Conservation (phyloP, 2,329 filamentous ascomycete genomes). For the Cercospora zeina region DNA sequence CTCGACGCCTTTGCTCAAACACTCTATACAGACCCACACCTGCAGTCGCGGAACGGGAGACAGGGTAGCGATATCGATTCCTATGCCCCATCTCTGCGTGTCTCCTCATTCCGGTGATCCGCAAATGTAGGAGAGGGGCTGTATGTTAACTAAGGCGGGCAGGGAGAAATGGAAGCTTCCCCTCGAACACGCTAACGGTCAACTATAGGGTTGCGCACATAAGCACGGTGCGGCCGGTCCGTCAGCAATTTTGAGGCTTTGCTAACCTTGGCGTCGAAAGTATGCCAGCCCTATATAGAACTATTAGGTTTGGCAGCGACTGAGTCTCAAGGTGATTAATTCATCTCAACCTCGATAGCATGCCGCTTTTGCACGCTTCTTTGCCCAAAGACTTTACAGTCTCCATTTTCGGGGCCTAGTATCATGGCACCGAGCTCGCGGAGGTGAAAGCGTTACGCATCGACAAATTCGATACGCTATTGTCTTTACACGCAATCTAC, state of each 20-base stretch:
- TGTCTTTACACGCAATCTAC: not conserved
- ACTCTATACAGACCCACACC: too few species aligned
- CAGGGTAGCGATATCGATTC: too few species aligned
- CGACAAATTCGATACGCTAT: not conserved
- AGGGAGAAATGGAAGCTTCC: not conserved
- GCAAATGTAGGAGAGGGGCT: too few species aligned
- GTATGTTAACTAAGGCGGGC: too few species aligned
- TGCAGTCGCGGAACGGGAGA: too few species aligned
- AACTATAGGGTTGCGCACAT: not conserved
- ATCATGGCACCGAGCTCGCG: not conserved
- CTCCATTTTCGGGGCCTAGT: not conserved
- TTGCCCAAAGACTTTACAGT: not conserved
- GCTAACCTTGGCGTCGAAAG: not conserved
- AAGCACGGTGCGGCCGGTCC: not conserved
- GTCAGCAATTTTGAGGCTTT: not conserved
- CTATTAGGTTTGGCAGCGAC: slow-evolving; percentile 23
- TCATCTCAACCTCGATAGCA: not conserved
- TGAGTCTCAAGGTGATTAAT: not conserved
- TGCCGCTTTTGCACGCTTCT: not conserved
- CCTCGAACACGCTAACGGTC: not conserved
- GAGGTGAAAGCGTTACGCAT: not conserved
- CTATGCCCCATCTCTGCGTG: too few species aligned
- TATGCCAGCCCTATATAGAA: not conserved
- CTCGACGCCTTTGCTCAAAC: not conserved
- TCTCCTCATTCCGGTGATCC: too few species aligned